Evolutionary conservation across 2,329 filamentous ascomycete species (phyloP), one percentile per base, ranked within the genome.

Genomic region (Pseudomassariella vexata): DNA sequence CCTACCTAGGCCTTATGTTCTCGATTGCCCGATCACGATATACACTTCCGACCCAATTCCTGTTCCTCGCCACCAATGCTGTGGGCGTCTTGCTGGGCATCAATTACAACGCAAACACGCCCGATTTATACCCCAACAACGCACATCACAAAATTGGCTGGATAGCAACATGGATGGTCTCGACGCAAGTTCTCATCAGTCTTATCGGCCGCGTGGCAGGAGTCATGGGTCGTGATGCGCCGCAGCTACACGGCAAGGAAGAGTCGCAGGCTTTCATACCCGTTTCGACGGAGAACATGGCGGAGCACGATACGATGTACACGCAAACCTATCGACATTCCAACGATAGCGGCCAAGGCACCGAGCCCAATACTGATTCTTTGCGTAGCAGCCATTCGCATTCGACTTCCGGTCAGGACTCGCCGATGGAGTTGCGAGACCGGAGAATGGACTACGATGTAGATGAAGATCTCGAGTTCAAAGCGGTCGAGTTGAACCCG

Each of bases 61-160:
- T 66, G 7, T 89, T 90, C 54, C 56, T 84, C 25, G 60, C 68
- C 2, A 53, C 70, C 21, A 86, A 88, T 51, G 69, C 66, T 3
- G 45, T 81, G 2, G 85, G 81, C 12, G 45, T 89, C 16, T 49
- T 85, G 10, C 53, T 84, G 17, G 78, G 75, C 6, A 70, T 75
- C 30, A 63, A 86, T 20, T 95, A 95, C 65, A 87, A 92, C 54
- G 69, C 73, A 36, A 78, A 74, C 41, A 94, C 87, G 0, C 87
- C 88, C 1, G 85, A 95, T 51, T 64, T 95, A 15, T 95, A 95
- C 54, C 79, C 79, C 19, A 81, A 84, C 52, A 94, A 94, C 52
- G 76, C 82, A n/a, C 89, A 95, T 56, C 80, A 88, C 63, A 88
- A 85, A 56, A 71, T 90, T 25, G 88, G 88, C 34, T 96, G 90